Evolutionary conservation across 2,329 filamentous ascomycete species (phyloP).

Genomic region (Trichoderma polysporum): DNA sequence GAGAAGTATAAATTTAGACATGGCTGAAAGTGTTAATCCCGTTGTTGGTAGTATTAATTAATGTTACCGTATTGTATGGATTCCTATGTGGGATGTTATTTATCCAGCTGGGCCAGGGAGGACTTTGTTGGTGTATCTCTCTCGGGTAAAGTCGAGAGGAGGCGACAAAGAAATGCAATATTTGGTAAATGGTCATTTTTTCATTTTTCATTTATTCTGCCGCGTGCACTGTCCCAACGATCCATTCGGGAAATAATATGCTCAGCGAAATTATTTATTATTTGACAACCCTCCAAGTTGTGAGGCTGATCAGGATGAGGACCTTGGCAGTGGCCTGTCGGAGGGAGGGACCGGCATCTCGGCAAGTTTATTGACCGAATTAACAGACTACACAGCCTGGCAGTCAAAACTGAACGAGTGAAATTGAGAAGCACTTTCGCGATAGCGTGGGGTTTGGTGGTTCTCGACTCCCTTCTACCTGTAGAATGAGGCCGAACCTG

Average conservation of each 20-base stretch:
- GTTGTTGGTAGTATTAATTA: not conserved
- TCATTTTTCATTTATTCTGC: not conserved
- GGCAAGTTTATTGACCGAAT: not conserved
- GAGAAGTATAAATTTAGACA: not conserved
- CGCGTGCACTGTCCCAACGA: not conserved
- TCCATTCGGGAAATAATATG: slow-evolving; percentile 1
- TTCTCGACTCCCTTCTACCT: not conserved
- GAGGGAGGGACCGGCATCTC: not conserved
- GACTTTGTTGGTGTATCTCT: not conserved
- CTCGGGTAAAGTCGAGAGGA: not conserved
- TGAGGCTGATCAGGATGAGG: slow-evolving; percentile 11
- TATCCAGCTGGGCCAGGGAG: not conserved
- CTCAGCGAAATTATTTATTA: not conserved
- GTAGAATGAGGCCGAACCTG: not conserved
- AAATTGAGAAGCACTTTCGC: not conserved
- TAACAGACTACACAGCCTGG: not conserved
- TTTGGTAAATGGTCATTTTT: not conserved
- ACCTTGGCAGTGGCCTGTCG: not conserved
- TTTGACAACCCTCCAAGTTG: not conserved
- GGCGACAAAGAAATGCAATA: not conserved
- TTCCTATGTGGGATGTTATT: not conserved
- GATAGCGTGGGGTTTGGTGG: not conserved
- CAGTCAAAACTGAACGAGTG: no score
- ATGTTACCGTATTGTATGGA: not conserved
- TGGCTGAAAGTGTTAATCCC: not conserved